Base-by-base conservation (phyloP, 2,329 filamentous ascomycete genomes). In the Calonectria pseudoreteaudii region DNA sequence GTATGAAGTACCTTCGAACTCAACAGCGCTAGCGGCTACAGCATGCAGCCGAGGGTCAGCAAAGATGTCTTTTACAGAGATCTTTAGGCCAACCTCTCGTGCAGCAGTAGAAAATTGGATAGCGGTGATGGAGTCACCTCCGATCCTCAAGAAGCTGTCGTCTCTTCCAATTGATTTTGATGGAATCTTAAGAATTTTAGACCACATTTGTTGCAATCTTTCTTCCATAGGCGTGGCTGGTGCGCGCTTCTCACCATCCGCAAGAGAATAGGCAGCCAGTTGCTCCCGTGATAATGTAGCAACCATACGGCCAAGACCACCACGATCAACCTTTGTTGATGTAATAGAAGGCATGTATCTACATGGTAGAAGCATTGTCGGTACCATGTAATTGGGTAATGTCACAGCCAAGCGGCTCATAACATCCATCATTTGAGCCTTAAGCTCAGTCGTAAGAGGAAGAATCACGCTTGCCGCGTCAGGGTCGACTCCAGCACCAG, bases 161-260 rank as follows among this genome's bases (percentile, higher is more conserved):
- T 73, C 49, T 38, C 66, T n/a, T 5, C 66, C 66, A 62, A 49
- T 58, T 13, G 8, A 86, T 74, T 7, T 75, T 75, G 8, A 87
- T 79, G 0, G 86, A 76, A 6, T 81, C 78, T 23, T 67, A 14
- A 67, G 65, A 14, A 67, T 67, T 10, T 23, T 44, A 1, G 80
- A 79, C 86, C 86, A 88, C 30, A 84, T 78, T 16, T 72, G 60
- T 18, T 78, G 82, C 14, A 86, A 14, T 2, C 28, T 23, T n/a
- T 30, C 34, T 41, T 67, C 65, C 49, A 31, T 67, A 2, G 23
- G 49, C 14, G 65, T 67, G 3, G n/a, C 18, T 3, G 65, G 65
- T 18, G 65, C 49, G 0, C 65, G 47, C 18, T 67, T 67, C 28
- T 67, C 49, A 16, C 65, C 34, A 50, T 67, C 65, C 13, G 69